Percentiles rank a stretch among this genome's conserved stretches.
Conservation (phyloP, 768 basidiomycete species). For the Suillus placidus region DNA sequence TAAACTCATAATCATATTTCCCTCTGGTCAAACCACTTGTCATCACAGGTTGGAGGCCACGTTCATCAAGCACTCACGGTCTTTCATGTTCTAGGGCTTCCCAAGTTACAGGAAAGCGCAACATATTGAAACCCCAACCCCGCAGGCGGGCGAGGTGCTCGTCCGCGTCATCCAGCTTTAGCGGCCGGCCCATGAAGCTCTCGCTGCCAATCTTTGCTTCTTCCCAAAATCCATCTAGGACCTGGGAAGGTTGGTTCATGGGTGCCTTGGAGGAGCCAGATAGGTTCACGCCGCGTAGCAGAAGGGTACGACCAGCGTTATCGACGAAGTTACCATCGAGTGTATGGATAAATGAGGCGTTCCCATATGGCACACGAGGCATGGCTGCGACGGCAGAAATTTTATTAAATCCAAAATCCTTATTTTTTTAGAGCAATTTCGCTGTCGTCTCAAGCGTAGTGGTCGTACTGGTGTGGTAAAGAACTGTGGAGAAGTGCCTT, state of each 20-base stretch:
- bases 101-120: slow-evolving; percentile 89
- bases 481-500: neutral
- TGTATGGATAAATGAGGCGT: slow-evolving; percentile 68
- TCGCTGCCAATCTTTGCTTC: slow-evolving; percentile 67
- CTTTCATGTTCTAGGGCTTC: slow-evolving; percentile 92
- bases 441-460: neutral
- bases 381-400: slow-evolving; percentile 50
- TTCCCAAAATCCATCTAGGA: slow-evolving; percentile 82
- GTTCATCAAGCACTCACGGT: slow-evolving; percentile 67
- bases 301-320: slow-evolving; percentile 68
- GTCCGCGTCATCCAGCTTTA: slow-evolving; percentile 87
- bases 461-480: neutral
- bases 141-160: slow-evolving; percentile 81
- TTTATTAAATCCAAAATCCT: neutral
- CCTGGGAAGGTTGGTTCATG: slow-evolving; percentile 63
- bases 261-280: slow-evolving; percentile 90
- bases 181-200: slow-evolving; percentile 75
- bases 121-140: slow-evolving; percentile 92
- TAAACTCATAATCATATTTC: slow-evolving; percentile 87
- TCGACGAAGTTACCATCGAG: slow-evolving; percentile 73
- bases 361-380: slow-evolving; percentile 61
- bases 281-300: slow-evolving; percentile 94
- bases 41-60: slow-evolving; percentile 1
- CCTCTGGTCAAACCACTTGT: slow-evolving; percentile 52
- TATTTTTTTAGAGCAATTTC: neutral